phyloP scores from a whole-genome alignment of 2,329 filamentous ascomycete species.

The Cladosporium sp. region DNA sequence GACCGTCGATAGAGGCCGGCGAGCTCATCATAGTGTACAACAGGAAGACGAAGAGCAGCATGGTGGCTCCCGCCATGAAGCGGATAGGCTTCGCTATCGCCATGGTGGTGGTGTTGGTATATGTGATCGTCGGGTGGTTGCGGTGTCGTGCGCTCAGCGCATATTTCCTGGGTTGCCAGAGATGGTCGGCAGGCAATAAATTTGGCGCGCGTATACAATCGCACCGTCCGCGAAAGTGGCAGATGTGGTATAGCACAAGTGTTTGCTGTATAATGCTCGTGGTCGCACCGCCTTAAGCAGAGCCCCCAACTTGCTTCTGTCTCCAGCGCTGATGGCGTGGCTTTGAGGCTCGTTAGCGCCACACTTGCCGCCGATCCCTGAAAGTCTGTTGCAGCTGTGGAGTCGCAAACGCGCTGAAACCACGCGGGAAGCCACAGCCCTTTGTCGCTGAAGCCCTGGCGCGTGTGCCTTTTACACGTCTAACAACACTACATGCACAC shows the following conservation, averaged over 20 bases:
- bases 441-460: no score
- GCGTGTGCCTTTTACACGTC: neutral
- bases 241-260: neutral
- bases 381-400: conserved; percentile 5
- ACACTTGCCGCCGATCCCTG: neutral
- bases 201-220: neutral
- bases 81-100: conserved; percentile 81
- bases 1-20: conserved; percentile 25
- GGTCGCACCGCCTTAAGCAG: neutral
- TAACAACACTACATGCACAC: neutral
- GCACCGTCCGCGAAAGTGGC: neutral
- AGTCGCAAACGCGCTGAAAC: neutral
- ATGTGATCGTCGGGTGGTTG: neutral
- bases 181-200: neutral
- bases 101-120: conserved; percentile 54
- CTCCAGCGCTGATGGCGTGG: neutral
- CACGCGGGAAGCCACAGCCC: neutral
- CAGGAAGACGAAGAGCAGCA: conserved; percentile 73
- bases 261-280: neutral
- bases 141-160: conserved; percentile 8
- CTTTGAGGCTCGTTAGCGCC: neutral
- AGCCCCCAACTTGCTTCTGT: neutral
- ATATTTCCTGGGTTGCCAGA: neutral
- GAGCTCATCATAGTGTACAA: conserved; percentile 65
- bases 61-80: conserved; percentile 66